phyloP scores from a whole-genome alignment of 1,284 basidiomycete genomes.

The Neolentinus lepideus region DNA sequence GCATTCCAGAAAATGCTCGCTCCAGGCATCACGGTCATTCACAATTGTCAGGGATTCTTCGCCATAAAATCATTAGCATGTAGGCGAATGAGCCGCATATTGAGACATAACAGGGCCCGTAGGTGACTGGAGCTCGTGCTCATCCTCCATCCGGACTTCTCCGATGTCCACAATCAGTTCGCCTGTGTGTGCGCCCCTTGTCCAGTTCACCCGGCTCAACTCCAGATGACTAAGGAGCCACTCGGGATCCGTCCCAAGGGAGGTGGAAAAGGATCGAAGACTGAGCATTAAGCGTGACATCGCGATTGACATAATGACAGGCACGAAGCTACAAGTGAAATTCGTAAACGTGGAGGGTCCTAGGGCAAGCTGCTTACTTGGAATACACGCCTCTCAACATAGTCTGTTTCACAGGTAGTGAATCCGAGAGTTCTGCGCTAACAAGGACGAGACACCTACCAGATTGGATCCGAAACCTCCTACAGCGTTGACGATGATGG shows the following conservation, averaged over 20 bases:
- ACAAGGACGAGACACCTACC: not conserved
- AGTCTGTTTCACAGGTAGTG: not conserved
- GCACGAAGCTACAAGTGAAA: not conserved
- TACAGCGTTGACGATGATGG: not conserved
- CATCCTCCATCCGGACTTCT: not conserved
- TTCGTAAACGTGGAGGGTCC: not conserved
- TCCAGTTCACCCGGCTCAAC: constrained; percentile 31
- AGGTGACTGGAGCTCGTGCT: not conserved
- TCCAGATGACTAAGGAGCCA: constrained; percentile 33
- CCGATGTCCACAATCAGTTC: constrained; percentile 31
- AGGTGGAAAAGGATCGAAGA: constrained; percentile 29
- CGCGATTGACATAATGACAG: constrained; percentile 5
- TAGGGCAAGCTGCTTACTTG: not conserved
- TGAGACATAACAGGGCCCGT: not conserved
- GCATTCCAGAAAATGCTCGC: no score
- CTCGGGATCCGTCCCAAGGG: constrained; percentile 27
- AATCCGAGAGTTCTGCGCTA: not conserved
- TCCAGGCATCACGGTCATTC: no score
- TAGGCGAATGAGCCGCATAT: not conserved
- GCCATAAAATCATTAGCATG: not conserved
- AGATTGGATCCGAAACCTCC: not conserved
- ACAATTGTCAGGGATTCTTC: not conserved
- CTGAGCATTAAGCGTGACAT: constrained; percentile 26
- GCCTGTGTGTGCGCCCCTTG: constrained; percentile 25
- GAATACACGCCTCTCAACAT: not conserved